Evolutionary conservation across 2,329 filamentous ascomycete genomes (phyloP), one percentile per base, ranked within the genome.

Genomic region (Fusarium penzigii): DNA sequence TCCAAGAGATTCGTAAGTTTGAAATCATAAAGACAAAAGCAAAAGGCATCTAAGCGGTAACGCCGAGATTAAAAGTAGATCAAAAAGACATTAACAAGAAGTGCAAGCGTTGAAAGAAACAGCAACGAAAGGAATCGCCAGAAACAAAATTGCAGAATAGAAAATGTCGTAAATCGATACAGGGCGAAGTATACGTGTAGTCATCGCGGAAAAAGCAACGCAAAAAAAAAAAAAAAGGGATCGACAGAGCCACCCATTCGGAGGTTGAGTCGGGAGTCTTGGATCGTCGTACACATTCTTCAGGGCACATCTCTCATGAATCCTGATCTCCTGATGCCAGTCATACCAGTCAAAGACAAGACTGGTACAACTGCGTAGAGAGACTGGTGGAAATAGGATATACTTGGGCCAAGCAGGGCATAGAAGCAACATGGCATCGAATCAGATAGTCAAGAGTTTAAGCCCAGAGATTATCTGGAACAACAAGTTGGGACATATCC

Each of bases 401-500:
- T 25, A 5, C 20, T 25, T 25, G 7, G 20, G 7, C 20, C 20
- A 7, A 25, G 20, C 20, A 25, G 20, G 20, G 20, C 20, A 25
- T 25, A 4, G 20, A 25, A 25, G n/a, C n/a, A n/a, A n/a, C n/a
- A n/a, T n/a, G n/a, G n/a, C 20, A 25, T 25, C 20, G 20, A 25
- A 25, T 25, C 20, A 25, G 20, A 25, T 7, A 25, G 20, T 25
- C 20, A 7, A 25, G 39, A 17, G 29, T 39, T 57, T 44, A 63
- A 46, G 53, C 46, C 63, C 63, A 65, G 12, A 64, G 49, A 9
- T 46, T 58, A 20, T 65, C 63, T 17, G 49, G 7, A 16, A 65
- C 53, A 34, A 34, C 53, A 46, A 65, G 47, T 17, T 65, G 63
- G 32, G 57, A 53, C 49, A 66, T 61, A 4, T 65, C 63, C 39